Evolutionary conservation across 169 alveolate species (phyloP).

Genomic region (Amoebophrya sp.): DNA sequence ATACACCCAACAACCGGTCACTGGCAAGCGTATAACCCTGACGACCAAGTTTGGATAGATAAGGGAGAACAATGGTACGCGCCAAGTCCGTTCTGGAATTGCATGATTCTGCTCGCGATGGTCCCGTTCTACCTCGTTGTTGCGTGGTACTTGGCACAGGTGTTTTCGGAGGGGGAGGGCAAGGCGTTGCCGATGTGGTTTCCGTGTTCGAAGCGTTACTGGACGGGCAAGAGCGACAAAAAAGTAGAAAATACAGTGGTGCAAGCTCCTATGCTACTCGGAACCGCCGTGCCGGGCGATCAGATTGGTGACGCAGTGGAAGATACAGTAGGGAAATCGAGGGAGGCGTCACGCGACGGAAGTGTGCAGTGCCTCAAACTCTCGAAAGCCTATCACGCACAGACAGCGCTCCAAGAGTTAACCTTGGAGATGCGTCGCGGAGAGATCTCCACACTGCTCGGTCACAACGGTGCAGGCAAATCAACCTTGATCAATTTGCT

Average conservation of each 20-base stretch:
- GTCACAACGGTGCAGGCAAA: slow-evolving; percentile 84
- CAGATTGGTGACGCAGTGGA: neutral
- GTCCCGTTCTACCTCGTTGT: neutral
- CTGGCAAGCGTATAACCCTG: neutral
- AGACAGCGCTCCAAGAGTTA: neutral
- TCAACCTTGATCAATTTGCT: slow-evolving; percentile 70
- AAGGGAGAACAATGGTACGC: slow-evolving; percentile 15
- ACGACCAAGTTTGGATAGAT: neutral
- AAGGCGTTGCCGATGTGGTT: neutral
- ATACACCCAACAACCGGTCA: neutral
- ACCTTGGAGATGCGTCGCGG: slow-evolving; percentile 40
- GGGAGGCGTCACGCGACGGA: neutral
- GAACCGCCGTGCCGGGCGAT: neutral
- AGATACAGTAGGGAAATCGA: neutral
- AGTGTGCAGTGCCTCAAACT: neutral
- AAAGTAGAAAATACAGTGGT: too few species aligned
- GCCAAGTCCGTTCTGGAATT: neutral
- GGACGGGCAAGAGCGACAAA: neutral
- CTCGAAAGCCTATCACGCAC: neutral
- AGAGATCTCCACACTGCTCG: slow-evolving; percentile 72
- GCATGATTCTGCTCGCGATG: neutral
- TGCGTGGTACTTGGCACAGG: neutral
- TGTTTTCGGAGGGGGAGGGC: neutral
- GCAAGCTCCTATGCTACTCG: too few species aligned
- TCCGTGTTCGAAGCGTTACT: neutral